Evolutionary conservation across 2,329 filamentous ascomycete genomes (phyloP).

Genomic region (Claviceps citrina): DNA sequence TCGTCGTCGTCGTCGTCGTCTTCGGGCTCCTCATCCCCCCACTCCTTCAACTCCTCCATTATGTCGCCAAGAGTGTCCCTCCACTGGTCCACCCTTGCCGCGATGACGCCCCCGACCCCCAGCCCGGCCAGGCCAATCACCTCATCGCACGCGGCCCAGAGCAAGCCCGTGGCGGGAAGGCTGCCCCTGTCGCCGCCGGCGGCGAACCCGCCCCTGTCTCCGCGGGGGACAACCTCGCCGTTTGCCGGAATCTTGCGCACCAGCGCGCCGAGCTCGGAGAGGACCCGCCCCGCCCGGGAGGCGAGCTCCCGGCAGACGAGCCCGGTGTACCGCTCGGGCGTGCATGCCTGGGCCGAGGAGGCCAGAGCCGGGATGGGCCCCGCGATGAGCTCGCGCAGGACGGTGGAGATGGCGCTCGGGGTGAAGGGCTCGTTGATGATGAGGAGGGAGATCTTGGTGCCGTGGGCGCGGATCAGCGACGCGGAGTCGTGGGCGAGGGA

Average conservation of each 20-base stretch:
- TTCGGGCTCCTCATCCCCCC: constrained; percentile 58
- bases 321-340: constrained; percentile 43
- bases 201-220: constrained; percentile 11
- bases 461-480: constrained; percentile 61
- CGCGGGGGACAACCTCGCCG: constrained; percentile 31
- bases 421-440: constrained; percentile 80
- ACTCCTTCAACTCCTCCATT: constrained; percentile 73
- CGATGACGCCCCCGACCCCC: constrained; percentile 55
- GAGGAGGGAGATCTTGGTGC: constrained; percentile 75
- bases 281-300: constrained; percentile 39
- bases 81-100: constrained; percentile 58
- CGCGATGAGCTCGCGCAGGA: constrained; percentile 56
- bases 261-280: constrained; percentile 48
- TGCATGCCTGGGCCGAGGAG: constrained; percentile 52
- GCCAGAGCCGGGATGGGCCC: constrained; percentile 62
- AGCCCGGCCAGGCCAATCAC: constrained; percentile 46
- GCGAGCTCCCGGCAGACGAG: constrained; percentile 49
- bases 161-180: constrained; percentile 53
- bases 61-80: constrained; percentile 66
- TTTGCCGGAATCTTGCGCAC: constrained; percentile 44
- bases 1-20: constrained; percentile 36
- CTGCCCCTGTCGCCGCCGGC: constrained; percentile 35
- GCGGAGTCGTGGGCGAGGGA: constrained; percentile 57
- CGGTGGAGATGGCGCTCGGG: constrained; percentile 53
- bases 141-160: constrained; percentile 75